Base-by-base conservation (phyloP, 176 grass and related monocot genomes). In the Aechmea fasciata region DNA sequence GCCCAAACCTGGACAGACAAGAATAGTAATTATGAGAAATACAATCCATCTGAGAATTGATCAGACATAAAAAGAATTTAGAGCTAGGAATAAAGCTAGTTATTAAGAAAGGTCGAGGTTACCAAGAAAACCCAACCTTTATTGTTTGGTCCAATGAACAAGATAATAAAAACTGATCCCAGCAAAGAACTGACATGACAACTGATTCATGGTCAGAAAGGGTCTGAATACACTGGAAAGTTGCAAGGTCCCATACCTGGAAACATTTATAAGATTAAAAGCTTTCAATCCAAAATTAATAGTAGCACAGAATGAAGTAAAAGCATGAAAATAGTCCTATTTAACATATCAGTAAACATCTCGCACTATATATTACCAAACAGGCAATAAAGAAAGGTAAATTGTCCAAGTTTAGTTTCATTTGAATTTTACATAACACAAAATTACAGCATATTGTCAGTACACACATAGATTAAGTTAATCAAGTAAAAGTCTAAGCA, bases 131-230 rank as follows among this genome's bases (percentile, higher is more conserved):
- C 72, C 80, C 74, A 75, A 99, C 95, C 84, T 99, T 99, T 84
- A 99, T 79, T 71, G 95, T 91, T 74, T 69, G 74, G 69, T 99
- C 95, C 79, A 99, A 84, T 51, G 95, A 99, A 78, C 84, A 99
- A 10, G 95, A 99, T 80, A 99, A 76, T 54, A 99, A 81, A 80
- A 99, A 99, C 47, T 99, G 87, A 70, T 99, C 90, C 95, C 95
- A 99, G 73, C 90, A 94, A 47, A 99, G 75, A 47, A 99, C 64
- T 77, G 90, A 90, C 90, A 94, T 99, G 48, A 99, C 90, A 63
- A 86, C 85, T 61, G 71, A 78, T 2, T 82, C 84, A 73, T 99
- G 95, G 64, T 91, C 90, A 65, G 84, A 84, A 72, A 99, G 95
- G 3, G 87, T 99, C 69, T 94, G 95, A 74, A 94, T 72, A 51